Conservation (phyloP, 306 rosid species). For the Ziziphus jujuba region DNA sequence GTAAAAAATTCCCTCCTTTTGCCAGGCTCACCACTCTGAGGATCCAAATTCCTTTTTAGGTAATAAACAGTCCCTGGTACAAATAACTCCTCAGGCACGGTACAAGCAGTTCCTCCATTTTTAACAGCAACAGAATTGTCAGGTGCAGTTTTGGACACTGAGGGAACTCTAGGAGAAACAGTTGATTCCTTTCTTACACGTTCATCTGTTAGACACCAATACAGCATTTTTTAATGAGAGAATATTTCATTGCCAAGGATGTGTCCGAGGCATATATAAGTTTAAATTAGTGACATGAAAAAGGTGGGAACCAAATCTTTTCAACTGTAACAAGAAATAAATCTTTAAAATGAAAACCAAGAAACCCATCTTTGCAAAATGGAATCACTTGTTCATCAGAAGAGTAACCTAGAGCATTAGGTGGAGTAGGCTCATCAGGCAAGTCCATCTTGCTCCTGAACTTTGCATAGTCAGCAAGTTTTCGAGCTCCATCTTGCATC, state of each 20-base stretch:
- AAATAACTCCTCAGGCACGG: constrained; percentile 65
- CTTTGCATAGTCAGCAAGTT: constrained; percentile 76
- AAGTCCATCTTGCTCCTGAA: constrained; percentile 49
- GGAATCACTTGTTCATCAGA: not conserved
- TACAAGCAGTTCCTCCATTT: constrained; percentile 35
- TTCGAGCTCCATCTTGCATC: constrained; percentile 82
- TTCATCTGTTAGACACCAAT: constrained; percentile 51
- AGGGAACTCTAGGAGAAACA: constrained; percentile 26
- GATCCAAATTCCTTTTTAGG: constrained; percentile 62
- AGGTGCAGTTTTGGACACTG: constrained; percentile 23
- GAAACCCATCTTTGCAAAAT: too few species aligned
- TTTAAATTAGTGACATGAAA: not conserved
- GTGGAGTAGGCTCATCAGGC: constrained; percentile 37
- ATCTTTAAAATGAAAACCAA: too few species aligned
- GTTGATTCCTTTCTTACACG: constrained; percentile 38
- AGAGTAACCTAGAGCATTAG: not conserved
- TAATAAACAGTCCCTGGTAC: constrained; percentile 80
- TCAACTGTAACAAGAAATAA: too few species aligned
- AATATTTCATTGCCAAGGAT: not conserved
- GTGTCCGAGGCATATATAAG: not conserved
- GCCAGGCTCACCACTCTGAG: constrained; percentile 14
- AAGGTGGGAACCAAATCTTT: not conserved
- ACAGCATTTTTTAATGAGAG: constrained; percentile 17
- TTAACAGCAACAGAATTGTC: constrained; percentile 35
- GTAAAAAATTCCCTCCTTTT: constrained; percentile 46